Evolutionary conservation across 176 grass and related monocot species (phyloP), one percentile per base, ranked within the genome.

Genomic region (Oryza australiensis): DNA sequence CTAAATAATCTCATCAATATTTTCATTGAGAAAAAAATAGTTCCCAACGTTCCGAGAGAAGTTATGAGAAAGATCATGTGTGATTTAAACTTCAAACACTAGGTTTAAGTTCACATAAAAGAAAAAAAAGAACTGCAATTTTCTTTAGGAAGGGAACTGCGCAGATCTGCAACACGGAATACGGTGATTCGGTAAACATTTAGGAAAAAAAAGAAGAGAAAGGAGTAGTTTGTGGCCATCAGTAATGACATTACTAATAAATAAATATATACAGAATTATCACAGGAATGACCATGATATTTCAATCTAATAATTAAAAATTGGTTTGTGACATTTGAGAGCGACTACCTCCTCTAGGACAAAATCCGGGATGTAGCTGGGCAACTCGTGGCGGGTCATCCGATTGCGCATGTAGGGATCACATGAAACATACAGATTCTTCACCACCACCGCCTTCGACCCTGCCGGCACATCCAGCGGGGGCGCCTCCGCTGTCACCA

Each of bases 371-470:
- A 77, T 13, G 63, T 63, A 74, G 64, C 77, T 81, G 22, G 82
- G 32, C 32, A 42, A 72, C 6, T 77, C 62, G 55, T 77, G 88
- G 41, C 33, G 84, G 13, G 34, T 80, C 90, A 96, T 96, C 13
- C 90, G 90, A 66, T 0, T 4, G 10, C 90, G 86, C 86, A 93
- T 90, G 86, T 80, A 96, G 0, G 93, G 90, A 22, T 96, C 93
- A 42, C 88, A 96, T 0, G 93, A 96, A 22, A 96, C 62, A 55
- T 93, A 96, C 10, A 96, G 80, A 53, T 96, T 96, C 76, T 89
- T 93, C 34, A 96, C 9, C 37, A 91, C 32, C 22, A 71, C 66
- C 14, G 75, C 85, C 73, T 18, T 0, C 66, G 86, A 66, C 57
- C 66, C 67, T 0, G 37, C 18, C 62, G 75, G 68, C 15, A 84